Evolutionary conservation across 768 basidiomycete genomes (phyloP).

Genomic region (Tricholoma matsutake): DNA sequence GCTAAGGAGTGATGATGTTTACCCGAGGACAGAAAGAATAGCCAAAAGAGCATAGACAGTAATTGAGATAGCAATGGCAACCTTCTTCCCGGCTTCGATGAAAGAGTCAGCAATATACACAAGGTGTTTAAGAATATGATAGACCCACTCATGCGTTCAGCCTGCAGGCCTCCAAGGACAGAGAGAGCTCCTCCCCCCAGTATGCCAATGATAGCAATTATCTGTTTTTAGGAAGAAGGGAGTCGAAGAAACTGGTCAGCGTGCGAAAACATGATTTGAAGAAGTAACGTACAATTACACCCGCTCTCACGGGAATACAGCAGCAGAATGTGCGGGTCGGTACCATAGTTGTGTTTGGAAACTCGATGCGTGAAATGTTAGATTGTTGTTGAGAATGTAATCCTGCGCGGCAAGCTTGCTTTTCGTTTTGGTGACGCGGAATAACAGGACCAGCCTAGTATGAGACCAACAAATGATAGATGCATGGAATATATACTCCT

Average conservation of each 20-base stretch:
- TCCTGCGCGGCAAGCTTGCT: slow-evolving; percentile 8
- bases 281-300: slow-evolving; percentile 38
- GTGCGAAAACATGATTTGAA: not conserved
- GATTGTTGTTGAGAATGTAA: not conserved
- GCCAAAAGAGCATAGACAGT: slow-evolving; percentile 40
- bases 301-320: slow-evolving; percentile 48
- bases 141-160: slow-evolving; percentile 11
- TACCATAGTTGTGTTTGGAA: slow-evolving; percentile 33
- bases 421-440: slow-evolving; percentile 14
- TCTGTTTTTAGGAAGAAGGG: slow-evolving; percentile 17
- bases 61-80: slow-evolving; percentile 40
- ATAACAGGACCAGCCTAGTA: slow-evolving; percentile 46
- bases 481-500: slow-evolving; percentile 31
- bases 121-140: not conserved
- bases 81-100: slow-evolving; percentile 32
- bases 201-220: slow-evolving; percentile 44
- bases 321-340: slow-evolving; percentile 45
- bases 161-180: slow-evolving; percentile 25
- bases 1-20: slow-evolving; percentile 7
- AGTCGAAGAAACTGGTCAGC: not conserved
- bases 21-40: slow-evolving; percentile 46
- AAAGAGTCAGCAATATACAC: not conserved
- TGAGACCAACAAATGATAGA: slow-evolving; percentile 13
- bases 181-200: slow-evolving; percentile 39
- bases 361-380: not conserved